A percentile compares a stretch with the other conserved stretches of the same genome.
Evolutionary conservation across 179 eudicot species (phyloP).

Genomic region (Patellifolia procumbens): DNA sequence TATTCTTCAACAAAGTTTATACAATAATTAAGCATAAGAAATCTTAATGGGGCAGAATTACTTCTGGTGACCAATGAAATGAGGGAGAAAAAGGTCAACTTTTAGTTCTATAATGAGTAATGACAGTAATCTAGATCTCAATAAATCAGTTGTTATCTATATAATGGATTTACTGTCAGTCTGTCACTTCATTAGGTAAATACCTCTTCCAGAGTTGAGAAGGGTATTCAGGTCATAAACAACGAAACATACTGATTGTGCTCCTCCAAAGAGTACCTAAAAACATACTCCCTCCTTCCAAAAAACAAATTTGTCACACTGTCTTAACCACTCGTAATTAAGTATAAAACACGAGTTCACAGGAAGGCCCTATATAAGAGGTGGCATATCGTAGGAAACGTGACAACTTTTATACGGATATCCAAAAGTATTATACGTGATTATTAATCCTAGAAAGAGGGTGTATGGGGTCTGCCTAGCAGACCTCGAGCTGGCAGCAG

Average conservation of each 20-base stretch:
- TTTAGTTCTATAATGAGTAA: neutral
- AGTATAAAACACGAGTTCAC: no score
- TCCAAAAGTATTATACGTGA: no score
- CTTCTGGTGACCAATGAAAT: conserved; percentile 6
- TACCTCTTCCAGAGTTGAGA: conserved; percentile 18
- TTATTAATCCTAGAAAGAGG: no score
- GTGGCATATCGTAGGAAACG: no score
- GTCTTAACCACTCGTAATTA: no score
- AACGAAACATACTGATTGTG: conserved; percentile 2
- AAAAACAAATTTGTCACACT: no score
- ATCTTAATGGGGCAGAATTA: neutral
- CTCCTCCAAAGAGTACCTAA: conserved; percentile 25
- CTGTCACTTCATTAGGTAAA: conserved; percentile 8
- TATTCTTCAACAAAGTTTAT: neutral
- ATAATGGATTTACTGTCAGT: conserved; percentile 13
- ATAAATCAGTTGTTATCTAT: neutral
- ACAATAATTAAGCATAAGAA: neutral
- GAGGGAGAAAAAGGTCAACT: neutral
- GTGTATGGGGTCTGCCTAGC: no score
- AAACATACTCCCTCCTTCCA: neutral
- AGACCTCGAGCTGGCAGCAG: no score
- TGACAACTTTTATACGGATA: no score
- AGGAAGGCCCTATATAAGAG: no score
- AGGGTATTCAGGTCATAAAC: conserved; percentile 16
- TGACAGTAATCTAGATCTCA: neutral